phyloP scores from a whole-genome alignment of 1,139 yeast genomes.

The Casaregolazyma lundiana region DNA sequence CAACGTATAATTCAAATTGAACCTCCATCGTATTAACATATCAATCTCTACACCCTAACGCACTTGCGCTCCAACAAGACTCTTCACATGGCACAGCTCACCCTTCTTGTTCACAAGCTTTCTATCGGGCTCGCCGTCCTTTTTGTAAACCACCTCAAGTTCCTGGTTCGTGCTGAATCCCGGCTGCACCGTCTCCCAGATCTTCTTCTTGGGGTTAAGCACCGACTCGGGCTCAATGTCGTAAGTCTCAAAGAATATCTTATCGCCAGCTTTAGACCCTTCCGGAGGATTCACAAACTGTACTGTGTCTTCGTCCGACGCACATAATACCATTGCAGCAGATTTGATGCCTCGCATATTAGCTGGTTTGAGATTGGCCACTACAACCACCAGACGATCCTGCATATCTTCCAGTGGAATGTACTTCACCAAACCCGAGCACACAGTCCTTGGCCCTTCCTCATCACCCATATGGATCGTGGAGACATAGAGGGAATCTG shows the following conservation, averaged over 20 bases:
- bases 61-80: slow-evolving; percentile 68
- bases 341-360: slow-evolving; percentile 95
- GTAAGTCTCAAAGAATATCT: slow-evolving; percentile 87
- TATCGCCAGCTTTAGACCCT: slow-evolving; percentile 95
- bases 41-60: slow-evolving; percentile 51
- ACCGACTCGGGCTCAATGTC: slow-evolving; percentile 80
- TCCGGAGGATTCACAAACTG: slow-evolving; percentile 95
- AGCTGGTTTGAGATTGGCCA: slow-evolving; percentile 86
- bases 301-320: slow-evolving; percentile 58
- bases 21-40: too few species aligned
- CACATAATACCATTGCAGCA: slow-evolving; percentile 95
- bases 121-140: slow-evolving; percentile 73
- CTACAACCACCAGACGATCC: slow-evolving; percentile 72
- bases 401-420: slow-evolving; percentile 80
- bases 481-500: slow-evolving; percentile 91
- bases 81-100: slow-evolving; percentile 63
- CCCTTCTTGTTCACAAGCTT: slow-evolving; percentile 76
- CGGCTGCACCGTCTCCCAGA: slow-evolving; percentile 95
- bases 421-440: slow-evolving; percentile 86
- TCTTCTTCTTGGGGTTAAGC: slow-evolving; percentile 96
- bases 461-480: slow-evolving; percentile 96
- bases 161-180: slow-evolving; percentile 73
- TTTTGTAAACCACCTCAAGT: slow-evolving; percentile 75
- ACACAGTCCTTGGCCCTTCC: slow-evolving; percentile 96
- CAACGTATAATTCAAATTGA: too few species aligned